Conservation (phyloP, 2,329 filamentous ascomycete genomes). For the Botrytis hyacinthi region DNA sequence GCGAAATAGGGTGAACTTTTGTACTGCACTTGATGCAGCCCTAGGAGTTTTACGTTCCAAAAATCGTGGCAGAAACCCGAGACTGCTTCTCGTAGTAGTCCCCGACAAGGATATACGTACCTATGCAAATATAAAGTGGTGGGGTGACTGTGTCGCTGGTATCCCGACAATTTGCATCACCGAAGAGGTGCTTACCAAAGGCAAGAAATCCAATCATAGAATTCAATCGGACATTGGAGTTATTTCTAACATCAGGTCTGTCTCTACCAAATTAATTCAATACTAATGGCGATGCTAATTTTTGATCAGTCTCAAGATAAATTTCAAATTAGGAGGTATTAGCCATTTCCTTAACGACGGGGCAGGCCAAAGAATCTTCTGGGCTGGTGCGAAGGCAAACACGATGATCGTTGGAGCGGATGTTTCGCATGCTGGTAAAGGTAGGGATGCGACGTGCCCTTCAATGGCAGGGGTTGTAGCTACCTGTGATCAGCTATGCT, state of each 20-base stretch:
- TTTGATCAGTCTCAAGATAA: slow-evolving; percentile 62
- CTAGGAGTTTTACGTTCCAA: not conserved
- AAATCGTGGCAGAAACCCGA: not conserved
- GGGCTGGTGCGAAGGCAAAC: slow-evolving; percentile 53
- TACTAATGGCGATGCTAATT: not conserved
- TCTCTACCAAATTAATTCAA: not conserved
- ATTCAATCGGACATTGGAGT: not conserved
- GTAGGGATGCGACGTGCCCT: slow-evolving; percentile 54
- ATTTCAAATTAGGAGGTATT: slow-evolving; percentile 67
- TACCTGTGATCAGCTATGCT: slow-evolving; percentile 63
- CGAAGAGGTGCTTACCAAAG: not conserved
- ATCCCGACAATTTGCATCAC: slow-evolving; percentile 24
- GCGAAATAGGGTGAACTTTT: rapidly evolving
- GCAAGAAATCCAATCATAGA: rapidly evolving
- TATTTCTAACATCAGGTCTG: not conserved
- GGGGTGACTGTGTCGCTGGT: slow-evolving; percentile 22
- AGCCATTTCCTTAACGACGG: slow-evolving; percentile 61
- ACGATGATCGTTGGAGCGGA: slow-evolving; percentile 87
- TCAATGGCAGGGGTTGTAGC: slow-evolving; percentile 79
- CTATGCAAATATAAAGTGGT: slow-evolving; percentile 25
- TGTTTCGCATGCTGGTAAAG: slow-evolving; percentile 77
- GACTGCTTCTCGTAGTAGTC: not conserved
- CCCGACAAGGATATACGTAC: not conserved
- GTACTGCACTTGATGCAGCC: not conserved
- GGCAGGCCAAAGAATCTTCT: slow-evolving; percentile 34